Conservation (phyloP, 2,329 filamentous ascomycete species). For the Penicillium sp. region DNA sequence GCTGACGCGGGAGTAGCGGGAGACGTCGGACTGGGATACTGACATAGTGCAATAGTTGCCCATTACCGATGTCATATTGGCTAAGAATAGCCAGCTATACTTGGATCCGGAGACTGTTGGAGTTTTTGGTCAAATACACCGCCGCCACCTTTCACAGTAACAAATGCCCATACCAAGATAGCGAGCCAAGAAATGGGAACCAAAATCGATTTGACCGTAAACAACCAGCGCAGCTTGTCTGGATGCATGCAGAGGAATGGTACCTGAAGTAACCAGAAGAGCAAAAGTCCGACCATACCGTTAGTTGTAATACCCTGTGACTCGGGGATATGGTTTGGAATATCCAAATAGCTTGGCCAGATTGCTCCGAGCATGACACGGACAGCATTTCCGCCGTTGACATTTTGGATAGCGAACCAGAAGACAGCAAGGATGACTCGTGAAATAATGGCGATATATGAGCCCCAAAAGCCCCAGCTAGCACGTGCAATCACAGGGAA, state of each 20-base stretch:
- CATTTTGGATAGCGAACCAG: conserved; percentile 66
- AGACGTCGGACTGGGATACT: conserved; percentile 15
- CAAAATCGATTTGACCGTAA: conserved; percentile 39
- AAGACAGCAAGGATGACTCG: conserved; percentile 56
- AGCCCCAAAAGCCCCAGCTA: conserved; percentile 58
- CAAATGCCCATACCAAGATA: conserved; percentile 62
- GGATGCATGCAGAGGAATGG: conserved; percentile 47
- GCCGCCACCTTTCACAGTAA: conserved; percentile 51
- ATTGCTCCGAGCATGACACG: conserved; percentile 55
- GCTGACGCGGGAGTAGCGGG: conserved; percentile 49
- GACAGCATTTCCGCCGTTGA: conserved; percentile 58
- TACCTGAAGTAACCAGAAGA: conserved; percentile 48
- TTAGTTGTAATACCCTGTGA: conserved; percentile 47
- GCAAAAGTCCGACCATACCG: conserved; percentile 45
- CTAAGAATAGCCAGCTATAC: conserved; percentile 56
- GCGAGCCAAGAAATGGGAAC: conserved; percentile 61
- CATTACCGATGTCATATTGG: conserved; percentile 50
- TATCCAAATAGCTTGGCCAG: conserved; percentile 41
- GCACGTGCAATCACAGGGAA: conserved; percentile 58
- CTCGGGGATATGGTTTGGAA: conserved; percentile 42
- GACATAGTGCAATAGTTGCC: conserved; percentile 41
- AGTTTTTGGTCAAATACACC: conserved; percentile 45
- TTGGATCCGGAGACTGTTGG: conserved; percentile 48
- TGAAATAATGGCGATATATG: conserved; percentile 54
- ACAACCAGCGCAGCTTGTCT: conserved; percentile 41